Evolutionary conservation across 306 rosid species (phyloP), one percentile per base, ranked within the genome.

Genomic region (Crataegus laevigata): DNA sequence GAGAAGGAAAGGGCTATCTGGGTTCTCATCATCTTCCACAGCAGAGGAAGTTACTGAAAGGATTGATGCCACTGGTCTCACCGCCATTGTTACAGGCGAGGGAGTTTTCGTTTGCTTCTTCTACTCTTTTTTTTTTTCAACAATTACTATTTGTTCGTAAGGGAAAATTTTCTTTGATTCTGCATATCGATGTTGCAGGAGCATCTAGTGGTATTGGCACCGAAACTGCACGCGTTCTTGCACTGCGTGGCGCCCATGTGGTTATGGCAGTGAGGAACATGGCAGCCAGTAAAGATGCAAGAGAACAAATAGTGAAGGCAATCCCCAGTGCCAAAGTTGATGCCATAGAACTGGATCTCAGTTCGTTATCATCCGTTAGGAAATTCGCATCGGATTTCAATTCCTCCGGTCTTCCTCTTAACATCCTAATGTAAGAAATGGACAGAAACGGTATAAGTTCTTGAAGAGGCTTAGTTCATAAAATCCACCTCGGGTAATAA

Each of bases 201-300:
- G 88, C 96, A 64, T 87, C 93, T 11, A 84, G 89, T 82, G 98
- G 98, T 7, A 94, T 90, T 78, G 97, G 97, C 22, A 80, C 70
- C 30, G 98, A 94, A 84, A 91, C 96, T 24, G 50, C 93, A 3
- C 78, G 93, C 25, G 97, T 91, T 79, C 97, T 94, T 59, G 98
- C 96, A 22, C 66, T 90, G 85, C 94, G 87, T 42, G 98, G 98
- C 60, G 96, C 81, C 47, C 97, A 85, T 63, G 98, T 94, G 60
- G 74, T 94, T 32, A 90, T 90, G 94, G 96, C 74, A 1, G 93
- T 90, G 26, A 87, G 96, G 69, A 90, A 87, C 65, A 14, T 87
- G 81, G 79, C 24, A 55, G 90, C 94, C 58, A 91, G 79, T 47
- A 66, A 78, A 68, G 68, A 76, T 55, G 85, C 84, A 59, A 84